Conservation (phyloP, 75 land plant genomes). For the Isoetes taiwanensis region DNA sequence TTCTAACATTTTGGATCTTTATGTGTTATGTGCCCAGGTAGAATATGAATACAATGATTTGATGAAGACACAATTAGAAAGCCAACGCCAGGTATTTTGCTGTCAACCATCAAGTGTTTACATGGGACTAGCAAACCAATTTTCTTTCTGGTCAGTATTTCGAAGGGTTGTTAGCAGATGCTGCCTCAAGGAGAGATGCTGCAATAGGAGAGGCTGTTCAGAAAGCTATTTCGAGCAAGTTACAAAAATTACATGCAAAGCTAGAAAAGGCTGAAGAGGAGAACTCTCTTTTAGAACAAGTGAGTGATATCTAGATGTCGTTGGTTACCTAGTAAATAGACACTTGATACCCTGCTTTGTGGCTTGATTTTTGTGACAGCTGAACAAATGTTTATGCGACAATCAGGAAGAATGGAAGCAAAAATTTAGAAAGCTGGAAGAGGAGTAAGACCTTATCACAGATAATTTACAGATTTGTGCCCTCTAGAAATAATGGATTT, state of each 20-base stretch:
- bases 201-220: slow-evolving; percentile 54
- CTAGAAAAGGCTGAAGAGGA: slow-evolving; percentile 53
- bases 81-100: slow-evolving; percentile 57
- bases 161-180: slow-evolving; percentile 50
- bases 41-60: slow-evolving; percentile 71
- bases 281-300: slow-evolving; percentile 56
- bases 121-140: neutral
- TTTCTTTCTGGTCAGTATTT: slow-evolving; percentile 39
- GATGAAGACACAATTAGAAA: slow-evolving; percentile 72
- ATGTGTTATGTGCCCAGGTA: slow-evolving; percentile 37
- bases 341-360: neutral
- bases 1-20: neutral
- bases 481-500: no score
- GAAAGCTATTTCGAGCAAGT: slow-evolving; percentile 40
- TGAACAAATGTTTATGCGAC: slow-evolving; percentile 63
- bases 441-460: slow-evolving; percentile 32
- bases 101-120: neutral
- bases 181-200: slow-evolving; percentile 44
- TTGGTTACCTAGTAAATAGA: neutral
- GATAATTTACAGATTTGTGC: neutral
- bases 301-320: slow-evolving; percentile 10
- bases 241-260: slow-evolving; percentile 58
- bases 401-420: slow-evolving; percentile 69
- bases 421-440: slow-evolving; percentile 47
- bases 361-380: slow-evolving; percentile 26